These are phyloP conservation scores for Leccinum ochraceum DNA, from an alignment of 768 basidiomycete species.

Conservation along the genomic window DNA sequence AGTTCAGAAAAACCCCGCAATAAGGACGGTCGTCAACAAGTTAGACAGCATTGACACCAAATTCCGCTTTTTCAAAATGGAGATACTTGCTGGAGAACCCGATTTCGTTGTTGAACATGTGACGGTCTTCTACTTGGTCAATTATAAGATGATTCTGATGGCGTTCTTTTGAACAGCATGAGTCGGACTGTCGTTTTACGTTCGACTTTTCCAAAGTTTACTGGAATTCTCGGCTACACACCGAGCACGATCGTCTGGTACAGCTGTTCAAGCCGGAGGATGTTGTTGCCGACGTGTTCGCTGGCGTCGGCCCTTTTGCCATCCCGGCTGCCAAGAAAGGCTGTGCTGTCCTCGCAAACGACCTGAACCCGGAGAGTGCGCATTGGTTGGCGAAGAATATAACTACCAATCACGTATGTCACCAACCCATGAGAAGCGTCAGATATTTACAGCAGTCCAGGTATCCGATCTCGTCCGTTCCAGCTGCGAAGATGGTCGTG, in stretches of 20 bases:
- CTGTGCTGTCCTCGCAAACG: conserved; percentile 88
- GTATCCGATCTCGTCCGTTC: conserved; percentile 69
- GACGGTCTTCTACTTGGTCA: conserved; percentile 27
- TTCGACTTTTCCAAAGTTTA: conserved; percentile 97
- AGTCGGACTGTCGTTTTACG: conserved; percentile 82
- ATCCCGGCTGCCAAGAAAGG: conserved; percentile 92
- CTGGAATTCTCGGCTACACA: conserved; percentile 95
- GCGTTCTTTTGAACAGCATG: conserved; percentile 51
- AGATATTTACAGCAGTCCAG: conserved; percentile 33
- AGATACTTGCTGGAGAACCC: conserved; percentile 88
- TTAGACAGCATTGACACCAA: conserved; percentile 79
- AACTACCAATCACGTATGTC: conserved; percentile 69
- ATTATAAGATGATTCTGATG: not conserved
- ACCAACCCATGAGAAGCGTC: not conserved
- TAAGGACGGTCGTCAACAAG: conserved; percentile 95
- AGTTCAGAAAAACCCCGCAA: conserved; percentile 77
- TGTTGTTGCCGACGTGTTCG: conserved; percentile 91
- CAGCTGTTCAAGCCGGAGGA: conserved; percentile 68
- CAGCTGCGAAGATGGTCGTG: conserved; percentile 81
- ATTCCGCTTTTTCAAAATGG: conserved; percentile 97
- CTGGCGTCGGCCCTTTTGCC: conserved; percentile 96
- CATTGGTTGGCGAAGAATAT: conserved; percentile 78
- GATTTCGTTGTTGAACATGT: conserved; percentile 89
- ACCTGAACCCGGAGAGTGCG: conserved; percentile 87
- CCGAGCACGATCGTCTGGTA: conserved; percentile 89